Conservation (phyloP, 2,329 filamentous ascomycete genomes). For the Talaromyces islandicus region DNA sequence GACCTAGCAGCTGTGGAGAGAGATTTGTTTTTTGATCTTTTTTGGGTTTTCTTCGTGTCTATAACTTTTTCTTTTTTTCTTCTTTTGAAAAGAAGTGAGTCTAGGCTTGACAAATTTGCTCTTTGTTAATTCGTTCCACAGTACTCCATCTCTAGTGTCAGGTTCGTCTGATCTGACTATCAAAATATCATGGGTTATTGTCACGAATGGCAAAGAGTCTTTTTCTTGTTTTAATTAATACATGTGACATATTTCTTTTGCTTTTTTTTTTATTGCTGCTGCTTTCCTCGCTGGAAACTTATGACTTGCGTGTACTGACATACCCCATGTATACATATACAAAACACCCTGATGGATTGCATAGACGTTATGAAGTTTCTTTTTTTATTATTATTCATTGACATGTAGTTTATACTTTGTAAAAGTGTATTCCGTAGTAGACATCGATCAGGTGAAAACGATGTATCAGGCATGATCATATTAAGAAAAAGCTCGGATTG, state of each 20-base stretch:
- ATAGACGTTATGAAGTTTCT: not conserved
- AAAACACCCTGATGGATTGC: not conserved
- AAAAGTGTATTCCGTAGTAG: too few relatives aligned
- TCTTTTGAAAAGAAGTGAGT: not conserved
- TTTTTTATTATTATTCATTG: not conserved
- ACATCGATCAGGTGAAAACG: too few relatives aligned
- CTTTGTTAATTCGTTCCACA: not conserved
- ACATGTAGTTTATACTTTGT: not conserved
- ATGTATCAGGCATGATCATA: too few relatives aligned
- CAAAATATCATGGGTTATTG: not conserved
- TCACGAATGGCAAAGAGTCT: not conserved
- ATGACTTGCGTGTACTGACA: not conserved
- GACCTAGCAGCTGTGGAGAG: not conserved
- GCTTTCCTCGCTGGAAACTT: not conserved
- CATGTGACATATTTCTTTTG: not conserved
- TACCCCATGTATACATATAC: not conserved
- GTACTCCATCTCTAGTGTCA: not conserved
- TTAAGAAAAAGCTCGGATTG: too few relatives aligned
- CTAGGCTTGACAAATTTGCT: not conserved
- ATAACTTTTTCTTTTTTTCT: not conserved
- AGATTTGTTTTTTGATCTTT: not conserved
- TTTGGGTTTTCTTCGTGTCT: constrained; percentile 4
- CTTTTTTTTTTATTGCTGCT: not conserved
- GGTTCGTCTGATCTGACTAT: not conserved
- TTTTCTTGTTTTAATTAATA: not conserved